A percentile compares a stretch with the other conserved stretches of the same genome.
phyloP scores from a whole-genome alignment of 192 early-diverging fungal species.

The Gigaspora rosea region DNA sequence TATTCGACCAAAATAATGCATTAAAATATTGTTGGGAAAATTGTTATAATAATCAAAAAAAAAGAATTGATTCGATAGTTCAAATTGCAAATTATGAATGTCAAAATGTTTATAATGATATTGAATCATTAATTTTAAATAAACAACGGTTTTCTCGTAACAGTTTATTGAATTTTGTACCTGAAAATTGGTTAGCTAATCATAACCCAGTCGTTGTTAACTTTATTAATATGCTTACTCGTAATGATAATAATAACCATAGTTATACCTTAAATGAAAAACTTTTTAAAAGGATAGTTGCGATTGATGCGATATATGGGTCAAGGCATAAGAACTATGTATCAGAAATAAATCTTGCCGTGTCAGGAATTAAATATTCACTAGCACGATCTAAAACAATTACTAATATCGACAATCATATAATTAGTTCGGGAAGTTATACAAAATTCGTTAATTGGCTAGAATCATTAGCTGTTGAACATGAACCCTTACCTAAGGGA shows the following conservation, averaged over 20 bases:
- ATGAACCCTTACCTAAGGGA: neutral
- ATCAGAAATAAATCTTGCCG: neutral
- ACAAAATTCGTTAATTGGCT: too few relatives aligned
- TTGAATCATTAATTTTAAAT: neutral
- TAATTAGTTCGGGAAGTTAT: slow-evolving; percentile 10
- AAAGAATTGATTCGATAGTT: too few relatives aligned
- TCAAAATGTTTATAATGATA: too few relatives aligned
- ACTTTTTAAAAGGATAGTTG: neutral
- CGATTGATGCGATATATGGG: slow-evolving; percentile 6
- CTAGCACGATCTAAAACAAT: slow-evolving; percentile 7
- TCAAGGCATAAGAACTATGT: neutral
- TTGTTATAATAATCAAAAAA: too few relatives aligned
- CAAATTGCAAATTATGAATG: too few relatives aligned
- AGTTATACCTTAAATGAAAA: neutral
- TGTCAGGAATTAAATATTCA: slow-evolving; percentile 10
- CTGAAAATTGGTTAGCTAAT: too few relatives aligned
- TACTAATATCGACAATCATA: slow-evolving; percentile 18
- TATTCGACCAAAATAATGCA: too few relatives aligned
- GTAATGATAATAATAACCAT: neutral
- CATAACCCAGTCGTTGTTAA: neutral
- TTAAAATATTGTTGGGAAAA: too few relatives aligned
- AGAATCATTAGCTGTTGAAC: neutral
- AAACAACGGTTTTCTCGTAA: neutral
- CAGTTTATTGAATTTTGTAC: neutral
- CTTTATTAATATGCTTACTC: neutral